A percentile compares a stretch with the other conserved stretches of the same genome.
These are phyloP conservation scores for Aristolochia fimbriata DNA, from an alignment of 164 flowering plant species.

Conservation along the genomic window DNA sequence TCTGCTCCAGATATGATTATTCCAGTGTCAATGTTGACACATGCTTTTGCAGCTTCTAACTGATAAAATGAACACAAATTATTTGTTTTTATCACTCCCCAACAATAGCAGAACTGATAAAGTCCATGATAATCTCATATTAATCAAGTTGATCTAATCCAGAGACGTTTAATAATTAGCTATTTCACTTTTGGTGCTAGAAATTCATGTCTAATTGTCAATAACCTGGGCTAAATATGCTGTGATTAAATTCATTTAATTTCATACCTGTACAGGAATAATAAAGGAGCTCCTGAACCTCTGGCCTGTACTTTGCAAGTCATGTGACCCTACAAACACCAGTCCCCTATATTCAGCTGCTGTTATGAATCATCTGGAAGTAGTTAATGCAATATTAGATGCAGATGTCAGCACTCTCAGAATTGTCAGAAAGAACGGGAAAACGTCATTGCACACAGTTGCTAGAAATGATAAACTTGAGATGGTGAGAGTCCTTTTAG, in stretches of 20 bases:
- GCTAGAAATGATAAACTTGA: constrained; percentile 56
- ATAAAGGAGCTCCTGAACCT: constrained; percentile 51
- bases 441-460: constrained; percentile 79
- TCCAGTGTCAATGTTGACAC: no score
- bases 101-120: no score
- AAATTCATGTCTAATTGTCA: no score
- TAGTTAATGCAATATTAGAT: constrained; percentile 79
- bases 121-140: no score
- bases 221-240: not conserved
- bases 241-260: not conserved
- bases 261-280: constrained; percentile 32
- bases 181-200: not conserved
- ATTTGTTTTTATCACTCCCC: no score
- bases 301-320: constrained; percentile 81
- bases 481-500: constrained; percentile 59
- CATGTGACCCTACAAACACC: constrained; percentile 70
- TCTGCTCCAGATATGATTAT: no score
- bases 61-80: no score
- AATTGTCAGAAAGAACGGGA: constrained; percentile 90
- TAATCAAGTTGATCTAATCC: no score
- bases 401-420: constrained; percentile 49
- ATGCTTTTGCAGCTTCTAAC: no score
- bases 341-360: constrained; percentile 93
- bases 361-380: constrained; percentile 57
- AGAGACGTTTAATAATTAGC: not conserved